Evolutionary conservation across 768 basidiomycete genomes (phyloP).

Genomic region (Candolleomyces eurysporus): DNA sequence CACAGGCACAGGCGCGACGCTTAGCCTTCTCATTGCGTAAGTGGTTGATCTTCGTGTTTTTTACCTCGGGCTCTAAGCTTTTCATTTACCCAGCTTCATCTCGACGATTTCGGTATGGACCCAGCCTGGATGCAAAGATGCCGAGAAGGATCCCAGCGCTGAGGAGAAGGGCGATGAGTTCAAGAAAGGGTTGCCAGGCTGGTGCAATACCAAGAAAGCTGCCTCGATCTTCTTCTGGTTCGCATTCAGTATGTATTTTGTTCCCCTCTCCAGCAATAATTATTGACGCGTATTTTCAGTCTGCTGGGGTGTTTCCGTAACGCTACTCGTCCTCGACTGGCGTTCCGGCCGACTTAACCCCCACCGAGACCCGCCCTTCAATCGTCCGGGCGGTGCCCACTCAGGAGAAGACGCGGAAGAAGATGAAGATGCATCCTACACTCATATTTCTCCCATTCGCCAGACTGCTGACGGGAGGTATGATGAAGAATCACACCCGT

Average conservation of each 20-base stretch:
- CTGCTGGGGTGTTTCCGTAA: constrained; percentile 73
- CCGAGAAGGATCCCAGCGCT: constrained; percentile 78
- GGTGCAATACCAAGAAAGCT: constrained; percentile 93
- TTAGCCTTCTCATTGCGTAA: constrained; percentile 75
- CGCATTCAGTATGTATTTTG: constrained; percentile 56
- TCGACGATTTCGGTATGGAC: constrained; percentile 87
- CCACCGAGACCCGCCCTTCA: constrained; percentile 76
- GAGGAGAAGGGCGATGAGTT: constrained; percentile 61
- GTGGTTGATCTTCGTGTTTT: constrained; percentile 26
- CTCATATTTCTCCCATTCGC: constrained; percentile 42
- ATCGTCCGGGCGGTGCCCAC: constrained; percentile 48
- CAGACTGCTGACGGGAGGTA: constrained; percentile 22
- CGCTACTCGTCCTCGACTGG: constrained; percentile 72
- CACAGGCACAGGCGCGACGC: constrained; percentile 61
- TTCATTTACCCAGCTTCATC: constrained; percentile 50
- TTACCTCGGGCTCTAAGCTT: constrained; percentile 4
- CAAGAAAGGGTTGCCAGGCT: constrained; percentile 64
- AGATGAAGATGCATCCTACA: constrained; percentile 55
- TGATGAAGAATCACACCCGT: constrained; percentile 24
- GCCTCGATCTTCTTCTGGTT: constrained; percentile 90
- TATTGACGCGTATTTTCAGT: constrained; percentile 34
- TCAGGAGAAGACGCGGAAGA: constrained; percentile 51
- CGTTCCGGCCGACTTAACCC: constrained; percentile 61
- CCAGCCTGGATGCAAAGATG: constrained; percentile 83
- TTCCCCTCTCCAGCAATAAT: background rate